Evolutionary conservation across 345 rosid genomes (phyloP).

Genomic region (Linum usitatissimum): DNA sequence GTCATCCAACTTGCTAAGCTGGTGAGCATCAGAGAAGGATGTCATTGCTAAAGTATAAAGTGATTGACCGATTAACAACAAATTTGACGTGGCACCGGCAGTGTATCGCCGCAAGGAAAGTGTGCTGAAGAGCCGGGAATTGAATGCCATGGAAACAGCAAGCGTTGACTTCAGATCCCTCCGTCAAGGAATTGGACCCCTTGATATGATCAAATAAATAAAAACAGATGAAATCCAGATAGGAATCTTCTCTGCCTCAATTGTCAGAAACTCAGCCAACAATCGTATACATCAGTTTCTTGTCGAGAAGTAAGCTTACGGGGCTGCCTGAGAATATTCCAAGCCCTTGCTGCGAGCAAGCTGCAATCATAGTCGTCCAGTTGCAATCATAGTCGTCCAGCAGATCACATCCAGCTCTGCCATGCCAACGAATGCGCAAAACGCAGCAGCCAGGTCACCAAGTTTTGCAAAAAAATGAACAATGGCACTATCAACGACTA

Average conservation of each 20-base stretch:
- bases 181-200: no score
- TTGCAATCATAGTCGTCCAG: conserved; percentile 71
- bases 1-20: neutral
- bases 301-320: no score
- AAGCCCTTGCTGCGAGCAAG: conserved; percentile 60
- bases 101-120: neutral
- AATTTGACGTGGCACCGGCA: neutral
- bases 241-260: no score
- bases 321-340: conserved; percentile 12
- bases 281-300: no score
- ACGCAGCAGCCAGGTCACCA: conserved; percentile 45
- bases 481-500: conserved; percentile 59
- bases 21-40: neutral
- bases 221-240: no score
- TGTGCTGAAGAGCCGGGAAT: neutral
- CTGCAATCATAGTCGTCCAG: conserved; percentile 76
- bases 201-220: no score
- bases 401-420: conserved; percentile 60
- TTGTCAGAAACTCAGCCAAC: no score
- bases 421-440: conserved; percentile 43
- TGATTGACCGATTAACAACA: neutral
- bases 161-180: no score
- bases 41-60: neutral
- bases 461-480: conserved; percentile 56
- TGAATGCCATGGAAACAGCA: neutral